Base-by-base conservation (phyloP, 257 asterid species). In the Capsicum chinense region DNA sequence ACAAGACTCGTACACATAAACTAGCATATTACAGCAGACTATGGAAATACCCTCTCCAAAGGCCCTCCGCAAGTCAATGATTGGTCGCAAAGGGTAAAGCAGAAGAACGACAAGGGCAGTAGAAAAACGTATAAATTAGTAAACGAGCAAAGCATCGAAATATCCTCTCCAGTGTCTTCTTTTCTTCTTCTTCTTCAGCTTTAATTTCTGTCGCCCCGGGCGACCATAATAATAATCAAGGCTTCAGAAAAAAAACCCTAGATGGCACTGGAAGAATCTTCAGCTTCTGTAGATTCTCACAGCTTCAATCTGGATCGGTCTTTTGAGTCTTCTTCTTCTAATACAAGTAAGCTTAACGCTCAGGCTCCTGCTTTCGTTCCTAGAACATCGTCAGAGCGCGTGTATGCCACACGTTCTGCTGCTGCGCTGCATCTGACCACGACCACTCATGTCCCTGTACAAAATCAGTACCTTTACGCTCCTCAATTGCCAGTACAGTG, bases 351-450 rank as follows among this genome's bases (percentile, higher is more conserved):
- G 85, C 95, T 94, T 81, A 93, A 89, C 91, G 98, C 98, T 26
- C 83, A 87, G 86, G 98, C 98, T 39, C 97, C 98, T 9, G 97
- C 92, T 37, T 94, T 94, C 90, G 91, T 93, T 15, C 98, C 98
- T 12, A 88, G 97, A 35, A 58, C 56, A 35, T 81, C 91, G 11
- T 56, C 83, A 47, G 62, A 84, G 21, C 63, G 86, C 16, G 42
- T 84, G 16, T 88, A 66, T 81, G 21, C 57, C 59, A 35, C 26
- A 21, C 56, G 78, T 21, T 39, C 44, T 39, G 9, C 74, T 35
- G 19, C 74, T 67, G 12, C 74, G 1, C 74, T 82, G 33, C 78
- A 64, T 71, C 83, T 44, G 69, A 73, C 76, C 86, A 42, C 64
- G 16, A 21, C 78, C 33, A 14, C 48, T 14, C 83, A 50, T 12